Evolutionary conservation across 371 early-diverging fungal genomes (phyloP), one percentile per base, ranked within the genome.

Genomic region (Mortierella sp.): DNA sequence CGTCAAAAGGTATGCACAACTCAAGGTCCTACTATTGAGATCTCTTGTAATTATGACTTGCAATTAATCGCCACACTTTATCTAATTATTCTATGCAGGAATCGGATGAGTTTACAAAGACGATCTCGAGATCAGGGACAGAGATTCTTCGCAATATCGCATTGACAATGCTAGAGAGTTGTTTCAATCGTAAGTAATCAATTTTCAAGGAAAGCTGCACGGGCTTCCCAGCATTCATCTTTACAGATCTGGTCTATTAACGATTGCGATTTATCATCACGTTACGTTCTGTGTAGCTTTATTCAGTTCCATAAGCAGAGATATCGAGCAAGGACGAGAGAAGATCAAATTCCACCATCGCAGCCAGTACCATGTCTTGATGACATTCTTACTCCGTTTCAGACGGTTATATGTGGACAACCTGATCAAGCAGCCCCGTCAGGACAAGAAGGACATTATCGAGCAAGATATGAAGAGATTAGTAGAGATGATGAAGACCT

Each of bases 261-360:
- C 50, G 11, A 16, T 16, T 50, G 50, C 16, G 50, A 50, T 14
- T 14, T 16, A 16, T 50, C 16, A 16, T 16, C 16, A 3, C 50
- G 16, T 50, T 50, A 13, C 50, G 0, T 28, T 31, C 6, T 58
- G 3, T 60, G n/a, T 80, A 94, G 95, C 91, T 10, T 85, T 96
- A 47, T 91, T 92, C 76, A 63, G 70, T 3, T 92, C 93, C 0
- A 81, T 94, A 0, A 84, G 92, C 48, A 90, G 90, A 44, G 95
- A 94, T 73, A 91, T 96, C 78, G 92, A 93, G 44, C 83, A 89
- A 21, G 92, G 93, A 78, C 89, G 93, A 45, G 88, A 88, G 42
- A 91, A 90, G 26, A 89, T 96, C 44, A 83, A 88, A 19, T 90
- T 88, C 14, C 86, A 87, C 11, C 94, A 95, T 81, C 87, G 54